A percentile compares a stretch with the other conserved stretches of the same genome.
phyloP scores from a whole-genome alignment of 257 asterid species.

The Cinchona pubescens region DNA sequence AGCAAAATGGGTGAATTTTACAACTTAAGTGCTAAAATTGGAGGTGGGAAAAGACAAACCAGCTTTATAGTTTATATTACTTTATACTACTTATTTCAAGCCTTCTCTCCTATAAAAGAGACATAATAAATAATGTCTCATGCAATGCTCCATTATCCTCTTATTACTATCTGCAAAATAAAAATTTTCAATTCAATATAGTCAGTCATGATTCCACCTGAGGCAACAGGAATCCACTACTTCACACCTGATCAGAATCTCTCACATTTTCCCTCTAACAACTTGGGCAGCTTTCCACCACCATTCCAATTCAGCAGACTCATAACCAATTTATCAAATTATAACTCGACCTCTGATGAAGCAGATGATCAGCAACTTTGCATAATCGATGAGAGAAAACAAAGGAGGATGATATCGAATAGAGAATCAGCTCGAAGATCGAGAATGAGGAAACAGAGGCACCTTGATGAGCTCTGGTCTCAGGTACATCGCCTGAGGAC shows the following conservation, averaged over 20 bases:
- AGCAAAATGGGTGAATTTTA: conserved; percentile 1
- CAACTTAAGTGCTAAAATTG: conserved; percentile 1
- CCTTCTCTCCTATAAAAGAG: conserved; percentile 59
- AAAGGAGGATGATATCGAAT: conserved; percentile 83
- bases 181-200: conserved; percentile 9
- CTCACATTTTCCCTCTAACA: conserved; percentile 38
- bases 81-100: conserved; percentile 19
- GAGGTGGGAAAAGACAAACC: conserved; percentile 20
- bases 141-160: conserved; percentile 35
- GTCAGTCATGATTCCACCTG: conserved; percentile 51
- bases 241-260: conserved; percentile 41
- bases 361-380: conserved; percentile 55
- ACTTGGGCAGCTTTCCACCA: conserved; percentile 40
- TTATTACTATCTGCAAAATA: conserved; percentile 21
- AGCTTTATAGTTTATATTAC: conserved; percentile 14
- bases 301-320: conserved; percentile 36
- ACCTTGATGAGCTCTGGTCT: conserved; percentile 78
- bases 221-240: conserved; percentile 49
- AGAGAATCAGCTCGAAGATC: conserved; percentile 88
- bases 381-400: conserved; percentile 65
- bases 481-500: conserved; percentile 68
- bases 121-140: conserved; percentile 37
- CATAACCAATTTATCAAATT: conserved; percentile 34
- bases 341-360: conserved; percentile 76
- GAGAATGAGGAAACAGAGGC: conserved; percentile 90